These are phyloP conservation scores for Chlorella sp. DNA, from an alignment of 139 green algal genomes.

Conservation along the genomic window DNA sequence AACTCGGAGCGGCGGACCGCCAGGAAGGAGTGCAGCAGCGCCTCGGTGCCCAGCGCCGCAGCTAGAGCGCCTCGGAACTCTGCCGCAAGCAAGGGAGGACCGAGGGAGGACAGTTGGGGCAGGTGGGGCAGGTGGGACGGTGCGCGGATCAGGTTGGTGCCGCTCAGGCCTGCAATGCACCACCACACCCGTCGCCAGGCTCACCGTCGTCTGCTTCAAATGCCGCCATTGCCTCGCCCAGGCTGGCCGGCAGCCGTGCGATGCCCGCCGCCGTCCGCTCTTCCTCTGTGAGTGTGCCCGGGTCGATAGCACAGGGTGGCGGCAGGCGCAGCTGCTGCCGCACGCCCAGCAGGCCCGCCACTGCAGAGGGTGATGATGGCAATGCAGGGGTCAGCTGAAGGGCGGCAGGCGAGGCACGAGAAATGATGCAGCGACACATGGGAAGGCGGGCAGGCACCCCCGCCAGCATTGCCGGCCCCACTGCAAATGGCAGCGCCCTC, in stretches of 20 bases:
- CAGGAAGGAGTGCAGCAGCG: slow-evolving; percentile 22
- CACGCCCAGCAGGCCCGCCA: slow-evolving; percentile 63
- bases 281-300: slow-evolving; percentile 6
- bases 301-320: slow-evolving; percentile 36
- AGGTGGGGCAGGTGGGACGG: not conserved
- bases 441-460: not conserved
- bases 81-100: no score
- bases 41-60: not conserved
- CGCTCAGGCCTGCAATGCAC: not conserved
- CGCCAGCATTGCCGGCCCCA: not conserved
- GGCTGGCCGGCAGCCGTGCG: not conserved
- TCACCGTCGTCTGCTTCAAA: slow-evolving; percentile 20
- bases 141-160: not conserved
- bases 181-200: not conserved
- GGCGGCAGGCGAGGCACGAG: not conserved
- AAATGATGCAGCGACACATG: not conserved
- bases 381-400: no score
- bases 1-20: slow-evolving; percentile 24
- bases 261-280: slow-evolving; percentile 5
- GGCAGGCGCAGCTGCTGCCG: slow-evolving; percentile 24
- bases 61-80: slow-evolving; percentile 11
- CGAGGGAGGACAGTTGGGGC: not conserved
- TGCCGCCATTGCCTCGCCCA: slow-evolving; percentile 27
- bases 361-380: no score
- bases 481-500: no score